These are phyloP conservation scores for Podaxis pistillaris DNA, from an alignment of 768 basidiomycete genomes.

Conservation along the genomic window DNA sequence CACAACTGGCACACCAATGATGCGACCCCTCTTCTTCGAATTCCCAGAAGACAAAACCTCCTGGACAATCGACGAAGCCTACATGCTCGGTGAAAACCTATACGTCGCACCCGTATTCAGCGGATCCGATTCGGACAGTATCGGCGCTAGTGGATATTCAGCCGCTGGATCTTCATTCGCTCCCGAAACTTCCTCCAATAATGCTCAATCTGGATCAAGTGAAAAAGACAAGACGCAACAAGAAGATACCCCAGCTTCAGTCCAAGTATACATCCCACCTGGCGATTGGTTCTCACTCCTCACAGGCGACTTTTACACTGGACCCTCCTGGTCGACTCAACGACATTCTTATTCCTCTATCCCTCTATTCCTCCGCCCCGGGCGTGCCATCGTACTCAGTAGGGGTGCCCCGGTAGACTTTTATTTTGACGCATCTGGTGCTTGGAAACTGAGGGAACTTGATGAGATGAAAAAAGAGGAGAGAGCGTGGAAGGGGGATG, in stretches of 20 bases:
- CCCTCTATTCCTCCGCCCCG: conserved; percentile 29
- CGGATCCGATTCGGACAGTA: background rate
- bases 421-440: conserved; percentile 1
- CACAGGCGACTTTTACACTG: conserved; percentile 26
- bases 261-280: conserved; percentile 30
- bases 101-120: conserved; percentile 32
- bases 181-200: background rate
- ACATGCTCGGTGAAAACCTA: conserved; percentile 30
- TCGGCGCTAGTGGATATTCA: conserved; percentile 17
- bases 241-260: background rate
- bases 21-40: conserved; percentile 34
- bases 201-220: background rate
- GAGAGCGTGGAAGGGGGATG: background rate
- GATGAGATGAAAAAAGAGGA: background rate
- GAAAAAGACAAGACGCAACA: background rate
- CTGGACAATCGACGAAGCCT: conserved; percentile 33
- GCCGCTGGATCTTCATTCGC: background rate
- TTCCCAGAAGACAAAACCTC: conserved; percentile 30
- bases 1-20: conserved; percentile 29
- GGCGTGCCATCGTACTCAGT: conserved; percentile 23
- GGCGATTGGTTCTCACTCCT: conserved; percentile 31
- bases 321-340: conserved; percentile 28
- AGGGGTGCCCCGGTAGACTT: background rate
- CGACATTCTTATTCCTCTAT: conserved; percentile 27
- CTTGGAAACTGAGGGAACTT: conserved; percentile 1